Base-by-base conservation (phyloP, 1,139 yeast species). In the Petasospora fabianii region DNA sequence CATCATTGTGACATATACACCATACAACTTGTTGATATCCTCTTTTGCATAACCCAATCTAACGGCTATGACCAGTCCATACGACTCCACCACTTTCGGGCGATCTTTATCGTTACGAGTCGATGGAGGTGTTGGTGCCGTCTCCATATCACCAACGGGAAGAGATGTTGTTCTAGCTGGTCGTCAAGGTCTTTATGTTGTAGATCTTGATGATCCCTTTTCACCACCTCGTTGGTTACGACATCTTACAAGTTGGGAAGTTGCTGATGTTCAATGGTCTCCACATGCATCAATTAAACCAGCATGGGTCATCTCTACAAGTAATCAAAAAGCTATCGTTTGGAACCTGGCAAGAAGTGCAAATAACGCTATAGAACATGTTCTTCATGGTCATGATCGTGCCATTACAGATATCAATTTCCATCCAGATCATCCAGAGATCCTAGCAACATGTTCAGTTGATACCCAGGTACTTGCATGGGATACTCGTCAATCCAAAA, bases 241-340 rank as follows among this genome's bases (percentile, higher is more conserved):
- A 42, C 97, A 92, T 57, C 71, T 80, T 24, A 90, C 97, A 0
- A 81, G 95, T 0, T 94, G 98, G 98, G 97, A 92, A 60, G 98
- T 92, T 2, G 97, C 98, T 0, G 97, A 92, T 59, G 97, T 90
- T 1, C 97, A 92, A 59, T 92, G 98, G 97, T 86, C 95, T 3
- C 97, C 97, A 0, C 95, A 87, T 57, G 70, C 74, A 10, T 71
- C 79, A 1, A 13, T 26, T 1, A 84, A 84, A 47, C 94, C 96
- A 0, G 73, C 84, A 14, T 88, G 97, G 96, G 88, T 94, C 38
- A 83, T 90, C 1, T 85, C 96, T 0, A 88, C 97, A 0, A 84
- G 95, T 2, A 92, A 92, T 59, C 98, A 92, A 57, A 90, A 92
- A 61, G 97, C 96, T 1, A 67, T 92, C 52, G 78, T 92, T 4